phyloP scores from a whole-genome alignment of 2,329 filamentous ascomycete genomes.

The Penicillium sp. region DNA sequence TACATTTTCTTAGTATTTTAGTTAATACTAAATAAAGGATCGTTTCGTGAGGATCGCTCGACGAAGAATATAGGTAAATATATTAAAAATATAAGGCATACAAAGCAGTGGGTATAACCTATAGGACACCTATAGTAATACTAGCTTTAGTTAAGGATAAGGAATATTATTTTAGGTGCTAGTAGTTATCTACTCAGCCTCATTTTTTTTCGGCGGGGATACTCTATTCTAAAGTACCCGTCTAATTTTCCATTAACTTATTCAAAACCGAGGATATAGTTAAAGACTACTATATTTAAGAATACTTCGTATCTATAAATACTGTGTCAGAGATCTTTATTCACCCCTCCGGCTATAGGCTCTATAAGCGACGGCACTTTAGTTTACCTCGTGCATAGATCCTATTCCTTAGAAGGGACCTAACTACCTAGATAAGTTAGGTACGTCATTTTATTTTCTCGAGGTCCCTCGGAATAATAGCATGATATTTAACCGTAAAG shows the following conservation, averaged over 20 bases:
- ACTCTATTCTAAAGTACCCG: conserved; percentile 9
- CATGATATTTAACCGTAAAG: conserved; percentile 12
- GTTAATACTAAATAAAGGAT: too few relatives aligned
- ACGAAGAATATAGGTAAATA: conserved; percentile 4
- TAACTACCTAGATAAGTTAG: conserved; percentile 10
- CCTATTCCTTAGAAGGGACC: conserved; percentile 12
- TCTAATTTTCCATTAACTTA: conserved; percentile 11
- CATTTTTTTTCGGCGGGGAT: conserved; percentile 15
- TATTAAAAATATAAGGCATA: conserved; percentile 9
- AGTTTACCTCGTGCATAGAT: conserved; percentile 8
- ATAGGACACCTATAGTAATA: not conserved
- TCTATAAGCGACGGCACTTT: conserved; percentile 4
- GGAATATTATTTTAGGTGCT: not conserved
- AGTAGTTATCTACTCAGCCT: conserved; percentile 10
- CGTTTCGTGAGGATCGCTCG: not conserved
- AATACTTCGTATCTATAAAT: conserved; percentile 7
- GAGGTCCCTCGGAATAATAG: conserved; percentile 11
- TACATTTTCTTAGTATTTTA: too few relatives aligned
- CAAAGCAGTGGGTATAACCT: conserved; percentile 1
- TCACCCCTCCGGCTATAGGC: not conserved
- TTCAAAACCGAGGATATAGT: conserved; percentile 10
- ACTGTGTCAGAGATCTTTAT: not conserved
- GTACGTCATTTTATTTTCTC: conserved; percentile 10
- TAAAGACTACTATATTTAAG: conserved; percentile 5
- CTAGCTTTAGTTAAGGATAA: not conserved